These are phyloP conservation scores for Verticillium albo-atrum DNA, from an alignment of 2,329 filamentous ascomycete genomes.

Conservation along the genomic window DNA sequence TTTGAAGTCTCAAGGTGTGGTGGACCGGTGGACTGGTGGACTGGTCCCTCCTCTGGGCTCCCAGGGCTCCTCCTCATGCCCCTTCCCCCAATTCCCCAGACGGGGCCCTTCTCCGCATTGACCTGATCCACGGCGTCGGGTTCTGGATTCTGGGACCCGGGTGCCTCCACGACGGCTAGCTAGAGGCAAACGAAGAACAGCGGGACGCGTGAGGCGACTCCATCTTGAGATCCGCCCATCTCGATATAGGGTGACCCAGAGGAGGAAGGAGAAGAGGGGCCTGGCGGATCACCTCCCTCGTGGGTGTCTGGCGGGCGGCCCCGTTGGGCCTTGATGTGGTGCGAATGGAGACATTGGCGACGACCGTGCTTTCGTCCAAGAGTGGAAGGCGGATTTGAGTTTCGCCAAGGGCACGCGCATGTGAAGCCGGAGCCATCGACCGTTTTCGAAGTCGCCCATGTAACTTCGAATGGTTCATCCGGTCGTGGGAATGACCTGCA, in stretches of 20 bases:
- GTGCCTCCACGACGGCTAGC: neutral
- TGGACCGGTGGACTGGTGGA: slow-evolving; percentile 3
- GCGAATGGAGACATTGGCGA: neutral
- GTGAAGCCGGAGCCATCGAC: neutral
- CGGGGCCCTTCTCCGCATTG: neutral
- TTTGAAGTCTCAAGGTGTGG: slow-evolving; percentile 2
- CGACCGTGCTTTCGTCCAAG: neutral
- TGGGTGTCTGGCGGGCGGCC: neutral
- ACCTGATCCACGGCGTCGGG: neutral
- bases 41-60: neutral
- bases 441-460: neutral
- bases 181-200: neutral
- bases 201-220: neutral
- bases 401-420: neutral
- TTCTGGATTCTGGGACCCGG: neutral
- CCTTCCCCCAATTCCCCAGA: slow-evolving; percentile 1
- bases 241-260: neutral
- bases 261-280: neutral
- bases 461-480: neutral
- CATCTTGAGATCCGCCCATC: neutral
- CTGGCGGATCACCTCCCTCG: neutral
- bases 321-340: neutral
- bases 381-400: neutral
- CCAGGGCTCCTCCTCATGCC: neutral
- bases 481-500: neutral